Base-by-base conservation (phyloP, 345 rosid genomes). In the Salix dunnii region DNA sequence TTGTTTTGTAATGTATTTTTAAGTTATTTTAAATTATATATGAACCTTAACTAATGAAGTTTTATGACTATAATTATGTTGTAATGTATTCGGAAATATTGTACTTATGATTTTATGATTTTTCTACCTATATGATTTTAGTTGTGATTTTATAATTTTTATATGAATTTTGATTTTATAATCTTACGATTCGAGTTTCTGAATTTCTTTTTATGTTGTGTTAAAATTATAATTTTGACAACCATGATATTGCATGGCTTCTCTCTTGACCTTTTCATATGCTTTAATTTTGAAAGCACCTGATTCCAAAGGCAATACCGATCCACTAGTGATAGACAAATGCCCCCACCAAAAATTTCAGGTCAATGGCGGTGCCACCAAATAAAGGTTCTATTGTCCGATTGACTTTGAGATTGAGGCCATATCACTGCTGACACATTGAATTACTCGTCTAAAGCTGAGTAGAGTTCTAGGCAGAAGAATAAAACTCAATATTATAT, bases 191-290 rank as follows among this genome's bases (percentile, higher is more conserved):
- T n/a, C n/a, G n/a, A n/a, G n/a, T n/a, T n/a, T n/a, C n/a, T n/a
- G n/a, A n/a, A n/a, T n/a, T n/a, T n/a, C n/a, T n/a, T n/a, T n/a
- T n/a, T n/a, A n/a, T n/a, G n/a, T n/a, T n/a, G n/a, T n/a, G n/a
- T n/a, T n/a, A n/a, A n/a, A n/a, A n/a, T n/a, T n/a, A n/a, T n/a
- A n/a, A n/a, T n/a, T n/a, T n/a, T n/a, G n/a, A n/a, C n/a, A n/a
- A n/a, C n/a, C n/a, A n/a, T n/a, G n/a, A n/a, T n/a, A 36, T 78
- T 72, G 31, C 30, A 38, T 23, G 51, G 71, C 8, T 68, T 68
- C 71, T 20, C 7, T 27, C 28, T 2, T 70, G 61, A 23, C 36
- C 33, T 48, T 43, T 46, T 8, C 4, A 16, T 2, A 8, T 18
- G 16, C 38, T 42, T 58, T 68, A 38, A 40, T 17, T n/a, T 23